Percentiles rank a stretch among this genome's conserved stretches.
Conservation (phyloP, 495 filamentous ascomycete genomes). For the Aspergillus carlsbadensis region DNA sequence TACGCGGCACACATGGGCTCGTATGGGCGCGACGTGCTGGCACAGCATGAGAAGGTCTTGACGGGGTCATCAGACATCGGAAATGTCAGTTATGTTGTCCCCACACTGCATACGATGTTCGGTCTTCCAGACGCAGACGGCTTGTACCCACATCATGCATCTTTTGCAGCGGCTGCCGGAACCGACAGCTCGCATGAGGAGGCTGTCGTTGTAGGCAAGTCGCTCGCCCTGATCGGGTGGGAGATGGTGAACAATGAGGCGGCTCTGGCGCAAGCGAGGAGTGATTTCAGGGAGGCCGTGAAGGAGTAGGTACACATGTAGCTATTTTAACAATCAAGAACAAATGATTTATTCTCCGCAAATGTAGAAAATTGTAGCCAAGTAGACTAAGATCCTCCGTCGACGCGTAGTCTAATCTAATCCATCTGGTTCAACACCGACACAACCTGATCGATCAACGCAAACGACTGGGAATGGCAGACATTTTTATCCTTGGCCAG, state of each 20-base stretch:
- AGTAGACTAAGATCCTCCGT: too few species aligned
- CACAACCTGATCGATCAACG: not conserved
- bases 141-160: slow-evolving; percentile 57
- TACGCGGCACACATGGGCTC: slow-evolving; percentile 54
- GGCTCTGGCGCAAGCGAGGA: slow-evolving; percentile 37
- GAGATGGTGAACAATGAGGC: slow-evolving; percentile 42
- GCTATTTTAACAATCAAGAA: too few species aligned
- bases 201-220: slow-evolving; percentile 23
- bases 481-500: not conserved
- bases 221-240: slow-evolving; percentile 25
- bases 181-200: slow-evolving; percentile 33
- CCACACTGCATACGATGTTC: slow-evolving; percentile 60
- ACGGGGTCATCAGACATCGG: slow-evolving; percentile 52
- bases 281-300: slow-evolving; percentile 30
- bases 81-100: slow-evolving; percentile 63
- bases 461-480: not conserved
- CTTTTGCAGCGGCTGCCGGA: slow-evolving; percentile 57
- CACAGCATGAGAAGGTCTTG: slow-evolving; percentile 46
- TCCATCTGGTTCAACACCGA: not conserved
- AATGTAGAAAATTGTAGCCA: too few species aligned
- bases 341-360: too few species aligned
- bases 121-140: slow-evolving; percentile 47
- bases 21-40: slow-evolving; percentile 46
- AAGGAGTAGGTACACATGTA: not conserved
- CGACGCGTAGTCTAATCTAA: too few species aligned